Conservation (phyloP, 1,139 yeast genomes). For the Wickerhamomyces sp. region DNA sequence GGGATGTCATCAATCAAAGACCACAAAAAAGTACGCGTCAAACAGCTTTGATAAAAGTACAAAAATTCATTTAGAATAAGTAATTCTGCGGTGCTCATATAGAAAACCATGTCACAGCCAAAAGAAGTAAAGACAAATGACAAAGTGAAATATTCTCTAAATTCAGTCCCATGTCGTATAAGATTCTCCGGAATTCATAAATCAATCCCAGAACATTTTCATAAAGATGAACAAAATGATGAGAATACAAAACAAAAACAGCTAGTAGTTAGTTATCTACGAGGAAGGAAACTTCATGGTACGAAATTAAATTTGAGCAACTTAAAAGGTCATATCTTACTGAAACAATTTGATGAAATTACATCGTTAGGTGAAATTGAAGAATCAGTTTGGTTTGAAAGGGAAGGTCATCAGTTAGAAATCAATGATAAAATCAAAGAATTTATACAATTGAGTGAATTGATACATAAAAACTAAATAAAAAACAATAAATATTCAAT, state of each 20-base stretch:
- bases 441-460: conserved; percentile 14
- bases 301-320: conserved; percentile 4
- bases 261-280: conserved; percentile 11
- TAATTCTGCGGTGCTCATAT: no score
- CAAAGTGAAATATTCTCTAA: conserved; percentile 2
- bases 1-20: no score
- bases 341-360: conserved; percentile 20
- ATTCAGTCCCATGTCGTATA: conserved; percentile 15
- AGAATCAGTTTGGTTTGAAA: conserved; percentile 18
- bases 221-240: conserved; percentile 4
- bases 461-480: conserved; percentile 15
- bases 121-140: not conserved
- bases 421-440: conserved; percentile 15
- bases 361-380: conserved; percentile 12
- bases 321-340: conserved; percentile 8
- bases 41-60: no score
- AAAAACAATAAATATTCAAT: conserved; percentile 1
- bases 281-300: conserved; percentile 23
- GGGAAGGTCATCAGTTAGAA: conserved; percentile 20
- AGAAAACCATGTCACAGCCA: not conserved
- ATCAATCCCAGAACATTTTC: conserved; percentile 11
- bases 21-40: not conserved
- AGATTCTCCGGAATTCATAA: conserved; percentile 12
- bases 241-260: not conserved
- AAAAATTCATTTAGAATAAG: not conserved